Conservation (phyloP, 257 asterid genomes). For the Rehmannia glutinosa region DNA sequence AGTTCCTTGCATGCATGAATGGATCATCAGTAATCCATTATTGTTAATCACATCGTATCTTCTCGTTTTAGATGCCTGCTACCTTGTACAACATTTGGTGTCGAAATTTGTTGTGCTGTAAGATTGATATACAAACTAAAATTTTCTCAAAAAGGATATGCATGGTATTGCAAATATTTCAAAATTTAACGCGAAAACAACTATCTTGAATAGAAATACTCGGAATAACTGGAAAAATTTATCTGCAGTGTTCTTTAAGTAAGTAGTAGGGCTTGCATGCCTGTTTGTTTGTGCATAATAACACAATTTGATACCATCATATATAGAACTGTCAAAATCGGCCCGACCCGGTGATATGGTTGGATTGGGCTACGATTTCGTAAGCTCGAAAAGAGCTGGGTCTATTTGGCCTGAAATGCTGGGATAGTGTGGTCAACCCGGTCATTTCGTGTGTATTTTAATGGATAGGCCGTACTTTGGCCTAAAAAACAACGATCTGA, state of each 20-base stretch:
- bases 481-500: too few relatives aligned
- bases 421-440: too few relatives aligned
- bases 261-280: neutral
- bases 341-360: too few relatives aligned
- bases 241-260: neutral
- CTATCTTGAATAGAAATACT: neutral
- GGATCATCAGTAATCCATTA: constrained; percentile 35
- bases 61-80: constrained; percentile 31
- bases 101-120: constrained; percentile 38
- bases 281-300: neutral
- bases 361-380: too few relatives aligned
- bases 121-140: neutral
- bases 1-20: constrained; percentile 27
- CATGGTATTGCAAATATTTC: neutral
- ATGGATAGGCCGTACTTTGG: too few relatives aligned
- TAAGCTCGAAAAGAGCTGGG: too few relatives aligned
- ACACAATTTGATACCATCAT: neutral
- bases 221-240: neutral
- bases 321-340: too few relatives aligned
- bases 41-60: constrained; percentile 27
- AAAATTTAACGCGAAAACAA: neutral
- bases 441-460: too few relatives aligned
- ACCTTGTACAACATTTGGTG: constrained; percentile 29
- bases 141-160: neutral
- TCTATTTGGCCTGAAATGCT: too few relatives aligned